These are phyloP conservation scores for Camelina neglecta DNA, from an alignment of 345 rosid species.

Conservation along the genomic window DNA sequence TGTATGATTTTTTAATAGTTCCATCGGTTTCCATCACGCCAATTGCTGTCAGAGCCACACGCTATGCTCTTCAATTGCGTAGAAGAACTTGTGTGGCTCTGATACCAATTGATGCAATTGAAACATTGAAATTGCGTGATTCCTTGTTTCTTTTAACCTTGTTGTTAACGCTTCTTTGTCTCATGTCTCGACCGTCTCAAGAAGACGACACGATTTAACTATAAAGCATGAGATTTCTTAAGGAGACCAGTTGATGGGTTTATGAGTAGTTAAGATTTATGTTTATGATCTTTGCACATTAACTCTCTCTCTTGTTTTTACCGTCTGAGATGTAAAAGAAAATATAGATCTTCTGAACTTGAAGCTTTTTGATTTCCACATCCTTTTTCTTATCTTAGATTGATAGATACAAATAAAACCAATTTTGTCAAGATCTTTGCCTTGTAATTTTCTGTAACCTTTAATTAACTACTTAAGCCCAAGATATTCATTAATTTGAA, in stretches of 20 bases:
- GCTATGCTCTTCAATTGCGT: not conserved
- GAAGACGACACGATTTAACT: too few relatives aligned
- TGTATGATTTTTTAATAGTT: not conserved
- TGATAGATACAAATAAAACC: not conserved
- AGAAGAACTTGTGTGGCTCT: not conserved
- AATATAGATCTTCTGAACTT: not conserved
- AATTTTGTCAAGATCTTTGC: not conserved
- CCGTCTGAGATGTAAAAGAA: not conserved
- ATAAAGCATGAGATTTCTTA: too few relatives aligned
- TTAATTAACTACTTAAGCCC: too few relatives aligned
- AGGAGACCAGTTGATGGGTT: too few relatives aligned
- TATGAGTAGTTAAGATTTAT: too few relatives aligned
- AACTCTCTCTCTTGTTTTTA: not conserved
- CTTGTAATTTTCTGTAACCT: too few relatives aligned
- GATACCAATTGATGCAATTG: not conserved
- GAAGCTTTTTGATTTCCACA: not conserved
- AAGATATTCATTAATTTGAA: too few relatives aligned
- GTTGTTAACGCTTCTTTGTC: too few relatives aligned
- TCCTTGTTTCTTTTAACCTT: not conserved
- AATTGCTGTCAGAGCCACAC: not conserved
- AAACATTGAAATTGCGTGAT: not conserved
- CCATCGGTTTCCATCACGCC: not conserved
- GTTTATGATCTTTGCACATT: not conserved
- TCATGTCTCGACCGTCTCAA: too few relatives aligned
- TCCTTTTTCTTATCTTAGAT: not conserved